A percentile compares a stretch with the other conserved stretches of the same genome.
Conservation (phyloP, 768 basidiomycete species). For the Russula earlei region DNA sequence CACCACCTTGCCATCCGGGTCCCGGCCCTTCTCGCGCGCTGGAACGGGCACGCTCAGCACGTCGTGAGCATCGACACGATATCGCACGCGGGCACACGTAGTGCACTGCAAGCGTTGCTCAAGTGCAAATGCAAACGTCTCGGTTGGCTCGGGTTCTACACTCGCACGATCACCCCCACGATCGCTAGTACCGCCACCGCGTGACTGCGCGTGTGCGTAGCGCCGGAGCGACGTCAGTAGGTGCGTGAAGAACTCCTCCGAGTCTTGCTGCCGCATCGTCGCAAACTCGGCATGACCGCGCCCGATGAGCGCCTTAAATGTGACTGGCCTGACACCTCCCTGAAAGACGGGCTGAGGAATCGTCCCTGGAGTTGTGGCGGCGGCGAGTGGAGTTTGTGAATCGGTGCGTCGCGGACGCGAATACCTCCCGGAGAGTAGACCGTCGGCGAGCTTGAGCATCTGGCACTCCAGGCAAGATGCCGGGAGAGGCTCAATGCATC, state of each 20-base stretch:
- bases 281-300: conserved; percentile 90
- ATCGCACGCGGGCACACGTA: conserved; percentile 72
- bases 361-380: conserved; percentile 22
- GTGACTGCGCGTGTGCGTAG: conserved; percentile 40
- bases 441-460: conserved; percentile 86
- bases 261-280: conserved; percentile 96
- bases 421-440: conserved; percentile 87
- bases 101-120: conserved; percentile 84
- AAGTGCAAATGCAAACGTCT: conserved; percentile 67
- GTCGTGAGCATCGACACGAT: conserved; percentile 68
- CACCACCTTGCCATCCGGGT: conserved; percentile 49
- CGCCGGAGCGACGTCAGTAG: conserved; percentile 65
- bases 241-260: conserved; percentile 88
- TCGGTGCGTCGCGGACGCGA: conserved; percentile 45
- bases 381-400: conserved; percentile 27
- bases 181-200: background rate
- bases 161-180: background rate
- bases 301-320: conserved; percentile 85
- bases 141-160: conserved; percentile 52
- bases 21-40: conserved; percentile 44
- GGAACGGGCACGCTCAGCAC: conserved; percentile 76
- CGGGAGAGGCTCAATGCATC: conserved; percentile 60
- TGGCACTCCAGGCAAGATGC: conserved; percentile 92
- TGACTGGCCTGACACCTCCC: conserved; percentile 68
- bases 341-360: conserved; percentile 52